These are phyloP conservation scores for Ceratobasidium sp. DNA, from an alignment of 1,284 basidiomycete genomes.

Conservation along the genomic window DNA sequence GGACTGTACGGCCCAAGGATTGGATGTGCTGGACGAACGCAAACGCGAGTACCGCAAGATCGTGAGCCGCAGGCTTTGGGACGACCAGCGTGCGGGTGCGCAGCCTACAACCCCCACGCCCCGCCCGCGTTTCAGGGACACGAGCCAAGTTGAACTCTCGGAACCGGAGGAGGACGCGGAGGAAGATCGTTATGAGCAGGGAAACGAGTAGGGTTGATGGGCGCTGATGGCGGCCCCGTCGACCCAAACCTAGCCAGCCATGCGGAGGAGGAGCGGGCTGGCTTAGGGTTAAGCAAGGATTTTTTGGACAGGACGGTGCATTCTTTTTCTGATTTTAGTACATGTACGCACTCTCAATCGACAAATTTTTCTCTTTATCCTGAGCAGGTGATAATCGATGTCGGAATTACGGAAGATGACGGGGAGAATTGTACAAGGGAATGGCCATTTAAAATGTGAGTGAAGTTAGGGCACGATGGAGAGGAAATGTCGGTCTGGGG, in stretches of 20 bases:
- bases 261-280: not conserved
- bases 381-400: not conserved
- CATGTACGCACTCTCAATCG: not conserved
- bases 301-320: not conserved
- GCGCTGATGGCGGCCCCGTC: conserved; percentile 8
- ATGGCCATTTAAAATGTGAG: not conserved
- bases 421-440: not conserved
- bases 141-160: conserved; percentile 3
- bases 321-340: not conserved
- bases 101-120: conserved; percentile 9
- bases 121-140: not conserved
- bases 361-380: not conserved
- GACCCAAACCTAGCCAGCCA: conserved; percentile 20
- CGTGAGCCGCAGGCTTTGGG: not conserved
- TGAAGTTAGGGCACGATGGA: not conserved
- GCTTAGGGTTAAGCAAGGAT: not conserved
- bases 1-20: not conserved
- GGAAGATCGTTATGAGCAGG: not conserved
- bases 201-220: conserved; percentile 23
- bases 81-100: not conserved
- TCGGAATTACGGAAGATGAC: not conserved
- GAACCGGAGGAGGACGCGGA: not conserved
- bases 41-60: not conserved
- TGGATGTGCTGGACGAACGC: not conserved
- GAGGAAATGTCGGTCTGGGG: not conserved